Evolutionary conservation across 345 rosid genomes (phyloP).

Genomic region (Brassica napus): Da-Ae NC_063438.1:237501-238000

Average conservation of each 20-base stretch:
- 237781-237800: constrained; percentile 29
- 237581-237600: not conserved
- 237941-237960: constrained; percentile 66
- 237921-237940: constrained; percentile 45
- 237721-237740: constrained; percentile 73
- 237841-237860: constrained; percentile 74
- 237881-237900: constrained; percentile 62
- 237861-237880: constrained; percentile 50
- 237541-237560: constrained; percentile 21
- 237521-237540: constrained; percentile 25
- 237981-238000: constrained; percentile 72
- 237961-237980: constrained; percentile 74
- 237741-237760: constrained; percentile 81
- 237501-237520: constrained; percentile 5
- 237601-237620: constrained; percentile 1
- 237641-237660: constrained; percentile 71
- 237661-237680: constrained; percentile 57
- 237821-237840: constrained; percentile 38
- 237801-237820: constrained; percentile 26
- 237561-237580: constrained; percentile 17
- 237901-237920: constrained; percentile 52
- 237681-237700: constrained; percentile 65
- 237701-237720: constrained; percentile 58
- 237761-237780: constrained; percentile 51
- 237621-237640: constrained; percentile 34